Evolutionary conservation across 2,329 filamentous ascomycete species (phyloP).

Genomic region (Penicillium sp.): DNA sequence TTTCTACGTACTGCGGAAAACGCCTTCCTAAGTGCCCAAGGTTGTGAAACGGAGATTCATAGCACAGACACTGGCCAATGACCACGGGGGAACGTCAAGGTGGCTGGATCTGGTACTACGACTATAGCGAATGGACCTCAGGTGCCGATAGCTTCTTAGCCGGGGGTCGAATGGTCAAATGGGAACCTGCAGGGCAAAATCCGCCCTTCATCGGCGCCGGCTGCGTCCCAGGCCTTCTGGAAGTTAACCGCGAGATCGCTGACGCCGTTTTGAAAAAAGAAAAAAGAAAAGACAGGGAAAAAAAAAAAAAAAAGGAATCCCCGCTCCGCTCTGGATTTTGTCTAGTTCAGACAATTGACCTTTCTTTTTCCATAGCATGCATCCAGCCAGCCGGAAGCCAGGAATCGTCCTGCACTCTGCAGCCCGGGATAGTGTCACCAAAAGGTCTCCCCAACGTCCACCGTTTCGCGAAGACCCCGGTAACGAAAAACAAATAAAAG

Average conservation of each 20-base stretch:
- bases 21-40: slow-evolving; percentile 10
- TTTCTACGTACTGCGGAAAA: slow-evolving; percentile 20
- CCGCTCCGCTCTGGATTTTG: slow-evolving; percentile 5
- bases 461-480: slow-evolving; percentile 5
- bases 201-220: not conserved
- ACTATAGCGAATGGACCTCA: slow-evolving; percentile 6
- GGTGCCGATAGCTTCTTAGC: not conserved
- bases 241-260: slow-evolving; percentile 6
- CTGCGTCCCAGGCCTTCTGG: slow-evolving; percentile 17
- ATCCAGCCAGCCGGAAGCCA: slow-evolving; percentile 19
- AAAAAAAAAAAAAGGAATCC: no score
- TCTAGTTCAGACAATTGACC: slow-evolving; percentile 6
- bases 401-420: slow-evolving; percentile 17
- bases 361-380: slow-evolving; percentile 15
- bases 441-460: slow-evolving; percentile 13
- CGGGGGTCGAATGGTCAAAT: slow-evolving; percentile 2
- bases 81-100: slow-evolving; percentile 23
- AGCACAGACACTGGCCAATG: slow-evolving; percentile 31
- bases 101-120: slow-evolving; percentile 27
- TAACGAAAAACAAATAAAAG: slow-evolving; percentile 8
- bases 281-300: not conserved
- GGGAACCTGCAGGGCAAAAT: slow-evolving; percentile 30
- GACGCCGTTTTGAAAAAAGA: slow-evolving; percentile 1
- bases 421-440: slow-evolving; percentile 21
- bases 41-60: slow-evolving; percentile 35